These are phyloP conservation scores for Annona cherimola DNA, from an alignment of 164 flowering plant genomes.

Conservation along the genomic window DNA sequence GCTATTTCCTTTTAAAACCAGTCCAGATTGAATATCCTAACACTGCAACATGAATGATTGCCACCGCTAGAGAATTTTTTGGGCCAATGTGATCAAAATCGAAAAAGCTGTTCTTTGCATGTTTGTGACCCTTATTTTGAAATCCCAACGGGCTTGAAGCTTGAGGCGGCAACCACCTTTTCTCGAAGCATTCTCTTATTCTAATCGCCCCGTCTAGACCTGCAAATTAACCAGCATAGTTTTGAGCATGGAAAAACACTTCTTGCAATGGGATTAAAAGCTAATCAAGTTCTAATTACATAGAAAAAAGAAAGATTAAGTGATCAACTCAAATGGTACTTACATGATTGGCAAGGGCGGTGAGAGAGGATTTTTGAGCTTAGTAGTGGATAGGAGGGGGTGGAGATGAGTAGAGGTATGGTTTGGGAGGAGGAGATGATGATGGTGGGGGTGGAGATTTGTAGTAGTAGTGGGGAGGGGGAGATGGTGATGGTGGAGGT, in stretches of 20 bases:
- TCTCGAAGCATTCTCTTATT: conserved; percentile 19
- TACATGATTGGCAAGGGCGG: conserved; percentile 13
- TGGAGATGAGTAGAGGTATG: conserved; percentile 17
- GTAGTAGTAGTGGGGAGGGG: conserved; percentile 21
- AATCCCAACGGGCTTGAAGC: conserved; percentile 2
- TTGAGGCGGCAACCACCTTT: conserved; percentile 5
- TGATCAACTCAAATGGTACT: background rate
- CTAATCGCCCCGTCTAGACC: conserved; percentile 12
- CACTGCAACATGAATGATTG: conserved; percentile 15
- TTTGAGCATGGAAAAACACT: background rate
- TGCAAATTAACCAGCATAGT: conserved; percentile 5
- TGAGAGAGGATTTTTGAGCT: conserved; percentile 8
- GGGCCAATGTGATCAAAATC: conserved; percentile 7
- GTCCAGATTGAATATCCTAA: conserved; percentile 10
- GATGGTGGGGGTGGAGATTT: conserved; percentile 14
- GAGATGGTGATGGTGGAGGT: conserved; percentile 14
- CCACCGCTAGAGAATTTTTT: conserved; percentile 12
- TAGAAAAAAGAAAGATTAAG: background rate
- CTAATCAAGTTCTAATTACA: background rate
- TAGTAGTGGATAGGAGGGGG: conserved; percentile 27
- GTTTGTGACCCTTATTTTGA: conserved; percentile 17
- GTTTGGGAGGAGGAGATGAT: conserved; percentile 5
- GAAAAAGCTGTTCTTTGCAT: background rate
- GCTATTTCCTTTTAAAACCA: background rate
- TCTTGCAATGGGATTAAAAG: background rate